Evolutionary conservation across 306 rosid species (phyloP).

Genomic region (Bauhinia variegata): DNA sequence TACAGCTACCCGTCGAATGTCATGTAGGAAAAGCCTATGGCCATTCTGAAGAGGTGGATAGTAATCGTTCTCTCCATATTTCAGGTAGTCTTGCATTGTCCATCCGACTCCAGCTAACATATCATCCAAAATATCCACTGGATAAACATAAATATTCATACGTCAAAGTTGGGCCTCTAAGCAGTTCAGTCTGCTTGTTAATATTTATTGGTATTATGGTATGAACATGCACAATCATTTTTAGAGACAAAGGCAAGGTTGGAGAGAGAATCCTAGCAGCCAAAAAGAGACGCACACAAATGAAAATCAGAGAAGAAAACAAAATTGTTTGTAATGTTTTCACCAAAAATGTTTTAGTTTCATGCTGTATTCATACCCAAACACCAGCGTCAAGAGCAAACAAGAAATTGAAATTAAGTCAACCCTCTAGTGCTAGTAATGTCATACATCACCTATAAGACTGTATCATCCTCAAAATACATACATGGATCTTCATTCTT

Average conservation of each 20-base stretch:
- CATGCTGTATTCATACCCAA: conserved; percentile 5
- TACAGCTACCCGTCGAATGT: conserved; percentile 84
- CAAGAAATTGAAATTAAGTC: neutral
- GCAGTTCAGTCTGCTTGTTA: conserved; percentile 11
- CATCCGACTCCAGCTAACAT: conserved; percentile 97
- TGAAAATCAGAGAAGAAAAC: neutral
- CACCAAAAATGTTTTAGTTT: neutral
- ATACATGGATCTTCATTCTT: conserved; percentile 88
- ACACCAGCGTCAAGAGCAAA: neutral
- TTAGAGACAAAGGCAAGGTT: neutral
- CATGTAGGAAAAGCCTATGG: conserved; percentile 90
- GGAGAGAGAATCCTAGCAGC: neutral
- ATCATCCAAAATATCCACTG: conserved; percentile 96
- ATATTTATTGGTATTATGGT: neutral
- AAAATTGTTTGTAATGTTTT: neutral
- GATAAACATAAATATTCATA: conserved; percentile 29
- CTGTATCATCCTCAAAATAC: conserved; percentile 42
- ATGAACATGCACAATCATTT: conserved; percentile 3
- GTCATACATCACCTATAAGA: conserved; percentile 22
- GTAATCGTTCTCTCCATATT: conserved; percentile 89
- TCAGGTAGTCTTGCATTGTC: conserved; percentile 96
- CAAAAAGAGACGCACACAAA: neutral
- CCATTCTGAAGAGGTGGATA: conserved; percentile 96
- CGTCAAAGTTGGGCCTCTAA: conserved; percentile 35
- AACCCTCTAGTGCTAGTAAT: neutral